These are phyloP conservation scores for Serendipita sp. DNA, from an alignment of 768 basidiomycete species.

Conservation along the genomic window DNA sequence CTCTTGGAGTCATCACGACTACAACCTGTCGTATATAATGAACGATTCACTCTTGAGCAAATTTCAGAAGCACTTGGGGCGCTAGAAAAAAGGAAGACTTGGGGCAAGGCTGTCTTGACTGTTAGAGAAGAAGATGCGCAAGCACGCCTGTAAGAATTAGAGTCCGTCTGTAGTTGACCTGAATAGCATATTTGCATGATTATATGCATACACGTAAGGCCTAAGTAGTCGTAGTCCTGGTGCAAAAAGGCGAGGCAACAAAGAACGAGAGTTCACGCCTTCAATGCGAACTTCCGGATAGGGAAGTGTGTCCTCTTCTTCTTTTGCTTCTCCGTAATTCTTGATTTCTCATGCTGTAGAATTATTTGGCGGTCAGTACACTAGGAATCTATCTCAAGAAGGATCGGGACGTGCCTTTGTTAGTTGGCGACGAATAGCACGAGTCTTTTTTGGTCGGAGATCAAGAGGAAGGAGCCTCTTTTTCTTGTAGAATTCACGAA, in stretches of 20 bases:
- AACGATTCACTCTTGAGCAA: conserved; percentile 50
- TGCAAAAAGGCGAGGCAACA: background rate
- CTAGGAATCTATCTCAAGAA: background rate
- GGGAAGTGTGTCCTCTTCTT: conserved; percentile 96
- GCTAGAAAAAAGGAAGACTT: conserved; percentile 70
- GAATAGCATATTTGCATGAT: conserved; percentile 1
- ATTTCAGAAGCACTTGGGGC: conserved; percentile 55
- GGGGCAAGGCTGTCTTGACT: conserved; percentile 73
- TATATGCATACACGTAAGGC: background rate
- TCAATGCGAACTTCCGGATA: conserved; percentile 84
- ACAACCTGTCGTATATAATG: conserved; percentile 53
- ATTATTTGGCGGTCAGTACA: background rate
- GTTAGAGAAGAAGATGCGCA: conserved; percentile 35
- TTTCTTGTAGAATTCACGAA: conserved; percentile 93
- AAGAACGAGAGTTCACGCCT: conserved; percentile 32
- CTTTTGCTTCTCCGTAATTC: conserved; percentile 80
- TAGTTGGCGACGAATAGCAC: conserved; percentile 90
- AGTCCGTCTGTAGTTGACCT: background rate
- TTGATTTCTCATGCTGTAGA: conserved; percentile 57
- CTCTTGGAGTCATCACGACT: conserved; percentile 50
- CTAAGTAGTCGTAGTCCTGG: background rate
- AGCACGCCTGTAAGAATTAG: background rate
- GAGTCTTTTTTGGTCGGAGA: conserved; percentile 94
- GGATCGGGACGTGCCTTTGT: conserved; percentile 46
- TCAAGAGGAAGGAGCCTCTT: conserved; percentile 96